Evolutionary conservation across 2,329 filamentous ascomycete genomes (phyloP).

Genomic region (Nothophoma quercina): DNA sequence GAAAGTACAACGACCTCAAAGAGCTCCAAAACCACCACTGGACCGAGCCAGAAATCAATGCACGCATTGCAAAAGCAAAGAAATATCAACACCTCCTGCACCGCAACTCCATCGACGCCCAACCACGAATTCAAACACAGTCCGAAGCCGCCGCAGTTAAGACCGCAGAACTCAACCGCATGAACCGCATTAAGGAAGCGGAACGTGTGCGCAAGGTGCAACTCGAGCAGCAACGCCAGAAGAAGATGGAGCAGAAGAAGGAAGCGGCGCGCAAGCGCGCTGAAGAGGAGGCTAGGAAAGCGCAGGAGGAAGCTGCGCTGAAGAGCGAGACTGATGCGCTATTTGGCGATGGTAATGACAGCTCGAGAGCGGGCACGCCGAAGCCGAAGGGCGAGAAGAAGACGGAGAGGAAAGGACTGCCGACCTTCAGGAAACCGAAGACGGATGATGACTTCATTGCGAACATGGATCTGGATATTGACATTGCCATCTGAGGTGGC

Average conservation of each 20-base stretch:
- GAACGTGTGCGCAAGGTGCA: constrained; percentile 92
- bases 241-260: constrained; percentile 45
- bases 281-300: constrained; percentile 61
- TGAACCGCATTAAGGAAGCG: constrained; percentile 84
- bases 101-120: constrained; percentile 71
- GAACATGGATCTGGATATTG: constrained; percentile 86
- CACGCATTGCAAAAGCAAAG: constrained; percentile 74
- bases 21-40: constrained; percentile 78
- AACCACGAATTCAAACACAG: constrained; percentile 62
- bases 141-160: constrained; percentile 76
- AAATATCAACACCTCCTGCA: constrained; percentile 59
- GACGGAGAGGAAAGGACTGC: constrained; percentile 61
- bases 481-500: constrained; percentile 75
- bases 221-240: constrained; percentile 70
- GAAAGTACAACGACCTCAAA: constrained; percentile 84
- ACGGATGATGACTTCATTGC: constrained; percentile 95
- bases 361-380: constrained; percentile 51
- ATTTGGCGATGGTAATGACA: constrained; percentile 51
- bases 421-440: constrained; percentile 77
- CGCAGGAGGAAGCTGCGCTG: constrained; percentile 43
- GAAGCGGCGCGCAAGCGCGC: constrained; percentile 56
- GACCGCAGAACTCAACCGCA: constrained; percentile 80
- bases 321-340: constrained; percentile 52
- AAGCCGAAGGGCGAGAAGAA: constrained; percentile 63
- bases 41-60: constrained; percentile 82